Base-by-base conservation (phyloP, 805 yeast species). In the Brettanomyces naardenensis region DNA sequence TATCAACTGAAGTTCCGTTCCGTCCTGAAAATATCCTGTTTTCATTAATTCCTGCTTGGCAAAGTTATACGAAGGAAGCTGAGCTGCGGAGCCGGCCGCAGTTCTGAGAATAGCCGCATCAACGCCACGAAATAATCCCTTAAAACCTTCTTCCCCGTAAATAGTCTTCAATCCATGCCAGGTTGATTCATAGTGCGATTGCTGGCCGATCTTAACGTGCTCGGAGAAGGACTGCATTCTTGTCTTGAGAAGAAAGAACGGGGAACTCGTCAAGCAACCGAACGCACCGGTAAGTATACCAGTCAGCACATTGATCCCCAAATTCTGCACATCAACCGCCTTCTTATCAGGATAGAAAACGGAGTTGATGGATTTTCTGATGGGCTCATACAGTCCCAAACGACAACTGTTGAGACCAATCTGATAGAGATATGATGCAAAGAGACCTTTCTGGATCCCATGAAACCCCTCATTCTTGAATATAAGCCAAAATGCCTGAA, bases 91-190 rank as follows among this genome's bases (percentile, higher is more conserved):
- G 2, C 97, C 98, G 40, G 88, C 82, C 52, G 96, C 95, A 1
- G 97, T 92, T 62, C 98, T 75, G 44, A 92, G 64, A 23, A 88
- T 75, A 2, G 98, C 97, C 2, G 98, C 95, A 53, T 86, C 95
- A 4, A 88, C 86, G 45, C 98, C 98, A 45, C 94, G 71, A 61
- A 77, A 90, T 44, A 84, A 66, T 5, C 97, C 97, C 40, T 56
- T 62, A 41, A 85, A 29, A 2, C 97, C 97, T 51, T 85, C 95
- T 1, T 69, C 59, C 33, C 61, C 61, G 52, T 66, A 76, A 29
- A 92, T 75, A 18, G 77, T 65, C 5, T 59, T 48, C 19, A 92
- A 53, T 3, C 96, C 98, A 46, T 82, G 73, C 56, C 68, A 63
- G 2, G 80, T 71, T 34, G 79, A 74, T 27, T 61, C 74, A 61